Percentiles rank a stretch among this genome's conserved stretches.
Conservation (phyloP, 1,284 basidiomycete genomes). For the Sporisorium scitamineum region DNA sequence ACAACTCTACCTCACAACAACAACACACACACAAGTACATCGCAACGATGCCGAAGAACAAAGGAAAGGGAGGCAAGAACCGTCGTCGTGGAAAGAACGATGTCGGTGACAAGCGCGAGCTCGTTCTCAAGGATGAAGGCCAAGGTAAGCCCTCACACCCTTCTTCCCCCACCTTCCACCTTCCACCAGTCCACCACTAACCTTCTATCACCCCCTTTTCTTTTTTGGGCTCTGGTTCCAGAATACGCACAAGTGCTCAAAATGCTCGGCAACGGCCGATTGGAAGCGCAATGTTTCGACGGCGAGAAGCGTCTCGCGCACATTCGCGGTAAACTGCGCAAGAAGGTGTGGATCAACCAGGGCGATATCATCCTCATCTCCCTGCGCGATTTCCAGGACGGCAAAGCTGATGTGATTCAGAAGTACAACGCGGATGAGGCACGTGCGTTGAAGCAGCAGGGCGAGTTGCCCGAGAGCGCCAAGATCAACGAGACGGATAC, state of each 20-base stretch:
- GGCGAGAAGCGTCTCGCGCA: constrained; percentile 97
- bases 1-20: constrained; percentile 1
- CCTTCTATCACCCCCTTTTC: too few species aligned
- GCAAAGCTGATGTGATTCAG: constrained; percentile 99
- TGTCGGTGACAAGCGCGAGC: constrained; percentile 96
- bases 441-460: constrained; percentile 93
- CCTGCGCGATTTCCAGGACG: constrained; percentile 98
- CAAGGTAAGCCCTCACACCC: constrained; percentile 74
- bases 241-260: constrained; percentile 98
- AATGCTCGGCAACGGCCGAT: constrained; percentile 97
- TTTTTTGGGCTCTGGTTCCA: constrained; percentile 48
- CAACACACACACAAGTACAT: neutral
- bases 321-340: constrained; percentile 98
- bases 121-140: constrained; percentile 98
- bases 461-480: constrained; percentile 95
- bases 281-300: constrained; percentile 98
- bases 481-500: constrained; percentile 98
- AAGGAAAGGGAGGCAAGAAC: constrained; percentile 94
- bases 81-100: constrained; percentile 99
- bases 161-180: neutral
- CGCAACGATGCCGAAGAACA: constrained; percentile 62
- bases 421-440: constrained; percentile 95
- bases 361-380: constrained; percentile 97
- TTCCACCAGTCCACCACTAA: too few species aligned
- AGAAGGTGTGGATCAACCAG: constrained; percentile 99